These are phyloP conservation scores for Boechera divaricarpa DNA, from an alignment of 345 rosid species.

Conservation along the genomic window DNA sequence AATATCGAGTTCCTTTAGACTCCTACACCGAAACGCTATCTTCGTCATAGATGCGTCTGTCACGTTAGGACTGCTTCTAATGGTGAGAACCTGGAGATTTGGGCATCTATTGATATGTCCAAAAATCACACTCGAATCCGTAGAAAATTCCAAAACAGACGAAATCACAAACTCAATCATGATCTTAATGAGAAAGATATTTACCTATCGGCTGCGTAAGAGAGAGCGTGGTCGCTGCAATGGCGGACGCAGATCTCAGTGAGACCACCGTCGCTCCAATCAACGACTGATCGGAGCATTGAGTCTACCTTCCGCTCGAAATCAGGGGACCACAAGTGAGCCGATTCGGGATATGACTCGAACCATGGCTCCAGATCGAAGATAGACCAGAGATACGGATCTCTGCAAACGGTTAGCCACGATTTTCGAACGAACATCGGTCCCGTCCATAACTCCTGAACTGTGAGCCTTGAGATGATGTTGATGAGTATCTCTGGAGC, in stretches of 20 bases:
- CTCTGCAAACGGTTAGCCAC: conserved; percentile 71
- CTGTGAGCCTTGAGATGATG: conserved; percentile 70
- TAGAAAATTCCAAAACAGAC: background rate
- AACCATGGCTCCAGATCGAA: conserved; percentile 74
- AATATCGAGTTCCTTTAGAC: conserved; percentile 67
- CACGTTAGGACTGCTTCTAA: conserved; percentile 66
- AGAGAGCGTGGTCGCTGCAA: conserved; percentile 79
- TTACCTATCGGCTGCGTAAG: conserved; percentile 66
- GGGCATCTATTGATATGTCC: conserved; percentile 57
- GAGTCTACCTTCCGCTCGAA: conserved; percentile 75
- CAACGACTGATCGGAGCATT: conserved; percentile 65
- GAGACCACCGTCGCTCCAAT: conserved; percentile 68
- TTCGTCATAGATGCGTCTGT: conserved; percentile 75
- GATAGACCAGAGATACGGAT: conserved; percentile 63
- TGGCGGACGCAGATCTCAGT: conserved; percentile 67
- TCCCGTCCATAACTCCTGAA: conserved; percentile 77
- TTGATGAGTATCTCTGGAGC: conserved; percentile 71
- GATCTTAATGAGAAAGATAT: background rate
- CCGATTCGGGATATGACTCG: conserved; percentile 57
- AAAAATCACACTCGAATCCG: background rate
- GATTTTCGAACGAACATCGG: conserved; percentile 76
- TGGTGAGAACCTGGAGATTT: conserved; percentile 66
- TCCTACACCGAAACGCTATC: conserved; percentile 60
- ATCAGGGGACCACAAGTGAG: conserved; percentile 67
- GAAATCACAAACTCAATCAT: background rate